A percentile compares a stretch with the other conserved stretches of the same genome.
phyloP scores from a whole-genome alignment of 371 early-diverging fungal species.

The Syncephalastrum sp. region DNA sequence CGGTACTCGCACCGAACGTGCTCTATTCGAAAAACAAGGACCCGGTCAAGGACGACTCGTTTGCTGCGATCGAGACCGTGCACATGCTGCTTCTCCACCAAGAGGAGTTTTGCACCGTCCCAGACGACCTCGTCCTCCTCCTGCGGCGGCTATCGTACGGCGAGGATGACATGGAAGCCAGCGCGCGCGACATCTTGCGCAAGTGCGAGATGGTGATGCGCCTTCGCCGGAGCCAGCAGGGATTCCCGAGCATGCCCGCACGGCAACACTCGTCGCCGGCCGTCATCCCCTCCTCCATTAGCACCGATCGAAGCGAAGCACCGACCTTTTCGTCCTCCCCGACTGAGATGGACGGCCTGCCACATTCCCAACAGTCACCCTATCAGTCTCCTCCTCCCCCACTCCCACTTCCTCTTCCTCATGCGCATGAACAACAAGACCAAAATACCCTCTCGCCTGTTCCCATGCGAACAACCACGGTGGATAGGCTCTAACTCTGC shows the following conservation, averaged over 20 bases:
- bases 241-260: constrained; percentile 20
- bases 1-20: constrained; percentile 92
- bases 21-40: constrained; percentile 85
- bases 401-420: no score
- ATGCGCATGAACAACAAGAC: no score
- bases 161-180: constrained; percentile 55
- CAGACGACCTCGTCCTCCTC: constrained; percentile 66
- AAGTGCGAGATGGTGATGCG: constrained; percentile 63
- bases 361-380: no score
- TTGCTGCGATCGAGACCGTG: constrained; percentile 74
- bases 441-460: no score
- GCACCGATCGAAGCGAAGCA: no score
- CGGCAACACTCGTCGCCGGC: constrained; percentile 43
- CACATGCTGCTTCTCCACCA: constrained; percentile 71
- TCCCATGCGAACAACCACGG: no score
- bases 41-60: constrained; percentile 57
- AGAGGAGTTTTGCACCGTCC: constrained; percentile 76
- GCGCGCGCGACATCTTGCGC: constrained; percentile 63
- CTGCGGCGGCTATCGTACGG: constrained; percentile 55
- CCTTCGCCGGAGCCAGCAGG: constrained; percentile 8
- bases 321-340: no score
- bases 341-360: no score
- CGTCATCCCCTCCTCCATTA: constrained; percentile 3
- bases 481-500: no score
- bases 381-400: no score